Evolutionary conservation across 495 filamentous ascomycete genomes (phyloP).

Genomic region (Cryomyces antarcticus): DNA sequence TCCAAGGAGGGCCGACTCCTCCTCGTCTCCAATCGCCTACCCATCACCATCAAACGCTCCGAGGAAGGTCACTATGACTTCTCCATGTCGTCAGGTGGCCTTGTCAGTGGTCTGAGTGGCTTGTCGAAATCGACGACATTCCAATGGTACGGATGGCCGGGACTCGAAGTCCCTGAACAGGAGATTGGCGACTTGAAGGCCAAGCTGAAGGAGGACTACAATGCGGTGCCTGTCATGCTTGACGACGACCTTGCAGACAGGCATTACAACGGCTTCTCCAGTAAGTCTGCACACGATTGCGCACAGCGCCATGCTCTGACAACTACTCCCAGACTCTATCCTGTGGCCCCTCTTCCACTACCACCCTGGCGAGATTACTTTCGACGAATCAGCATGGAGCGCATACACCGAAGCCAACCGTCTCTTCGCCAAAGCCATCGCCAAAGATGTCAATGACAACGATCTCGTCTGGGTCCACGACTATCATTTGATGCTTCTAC

Average conservation of each 20-base stretch:
- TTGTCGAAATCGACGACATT: slow-evolving; percentile 81
- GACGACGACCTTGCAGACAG: slow-evolving; percentile 30
- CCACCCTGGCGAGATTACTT: slow-evolving; percentile 80
- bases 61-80: slow-evolving; percentile 70
- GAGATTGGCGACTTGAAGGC: slow-evolving; percentile 19
- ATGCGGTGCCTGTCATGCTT: slow-evolving; percentile 33
- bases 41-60: slow-evolving; percentile 82
- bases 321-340: slow-evolving; percentile 48
- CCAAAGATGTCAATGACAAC: slow-evolving; percentile 49
- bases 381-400: slow-evolving; percentile 69
- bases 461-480: slow-evolving; percentile 92
- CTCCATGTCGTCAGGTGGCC: slow-evolving; percentile 84
- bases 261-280: slow-evolving; percentile 43
- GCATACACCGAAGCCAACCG: slow-evolving; percentile 76
- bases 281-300: slow-evolving; percentile 26
- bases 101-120: slow-evolving; percentile 79
- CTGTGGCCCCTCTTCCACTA: slow-evolving; percentile 95
- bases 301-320: background rate
- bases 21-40: slow-evolving; percentile 80
- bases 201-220: slow-evolving; percentile 25
- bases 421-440: slow-evolving; percentile 62
- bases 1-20: slow-evolving; percentile 32
- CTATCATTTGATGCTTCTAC: slow-evolving; percentile 87
- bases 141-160: slow-evolving; percentile 97
- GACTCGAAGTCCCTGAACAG: slow-evolving; percentile 41